These are phyloP conservation scores for Solanum pinnatisectum DNA, from an alignment of 257 asterid species.

Conservation along the genomic window DNA sequence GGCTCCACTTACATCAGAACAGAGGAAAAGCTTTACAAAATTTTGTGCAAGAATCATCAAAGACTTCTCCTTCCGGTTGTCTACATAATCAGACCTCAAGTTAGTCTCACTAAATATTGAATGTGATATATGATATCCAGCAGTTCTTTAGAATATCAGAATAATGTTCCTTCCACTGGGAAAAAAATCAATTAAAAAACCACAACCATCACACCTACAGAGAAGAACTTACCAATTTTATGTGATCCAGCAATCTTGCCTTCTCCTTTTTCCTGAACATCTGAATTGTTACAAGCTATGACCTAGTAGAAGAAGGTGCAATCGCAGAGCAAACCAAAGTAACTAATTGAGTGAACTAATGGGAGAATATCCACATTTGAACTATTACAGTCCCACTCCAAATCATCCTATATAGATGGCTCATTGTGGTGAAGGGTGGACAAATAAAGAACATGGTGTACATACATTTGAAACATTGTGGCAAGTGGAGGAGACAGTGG, in stretches of 20 bases:
- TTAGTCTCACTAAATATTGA: not conserved
- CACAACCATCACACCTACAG: not conserved
- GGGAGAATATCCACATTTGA: not conserved
- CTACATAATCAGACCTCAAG: slow-evolving; percentile 21
- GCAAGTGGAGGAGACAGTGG: slow-evolving; percentile 16
- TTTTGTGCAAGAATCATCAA: slow-evolving; percentile 48
- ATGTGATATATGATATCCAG: not conserved
- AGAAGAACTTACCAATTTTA: slow-evolving; percentile 27
- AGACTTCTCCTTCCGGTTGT: slow-evolving; percentile 48
- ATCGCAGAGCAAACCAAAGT: not conserved
- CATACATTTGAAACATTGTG: slow-evolving; percentile 21
- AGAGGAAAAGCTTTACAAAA: slow-evolving; percentile 57
- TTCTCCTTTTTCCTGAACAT: slow-evolving; percentile 14
- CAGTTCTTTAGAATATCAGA: not conserved
- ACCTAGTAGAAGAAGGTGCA: slow-evolving; percentile 12
- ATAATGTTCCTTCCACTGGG: not conserved
- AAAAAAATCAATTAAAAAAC: not conserved
- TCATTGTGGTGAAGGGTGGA: not conserved
- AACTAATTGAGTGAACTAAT: not conserved
- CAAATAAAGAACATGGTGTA: not conserved
- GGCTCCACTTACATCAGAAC: slow-evolving; percentile 47
- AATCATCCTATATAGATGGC: not conserved
- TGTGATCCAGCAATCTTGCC: slow-evolving; percentile 16
- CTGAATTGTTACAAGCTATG: not conserved
- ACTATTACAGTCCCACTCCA: not conserved